Percentiles rank a stretch among this genome's conserved stretches.
These are phyloP conservation scores for Cladophialophora bantiana DNA, from an alignment of 2,329 filamentous ascomycete species.

Conservation along the genomic window DNA sequence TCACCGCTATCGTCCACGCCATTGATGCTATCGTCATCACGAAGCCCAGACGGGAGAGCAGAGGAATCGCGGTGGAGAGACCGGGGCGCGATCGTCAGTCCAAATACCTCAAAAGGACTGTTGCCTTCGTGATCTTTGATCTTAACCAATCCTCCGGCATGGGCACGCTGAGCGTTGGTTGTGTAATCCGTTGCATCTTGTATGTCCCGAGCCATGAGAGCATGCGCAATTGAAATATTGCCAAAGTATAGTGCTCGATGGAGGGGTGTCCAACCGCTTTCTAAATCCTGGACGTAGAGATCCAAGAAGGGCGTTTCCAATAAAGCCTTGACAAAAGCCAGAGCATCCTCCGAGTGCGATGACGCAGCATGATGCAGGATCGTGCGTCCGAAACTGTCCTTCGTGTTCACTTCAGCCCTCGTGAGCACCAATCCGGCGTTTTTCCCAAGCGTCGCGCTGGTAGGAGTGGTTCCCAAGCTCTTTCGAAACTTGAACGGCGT, in stretches of 20 bases:
- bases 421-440: slow-evolving; percentile 50
- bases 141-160: slow-evolving; percentile 79
- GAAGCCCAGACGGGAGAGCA: slow-evolving; percentile 41
- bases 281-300: slow-evolving; percentile 82
- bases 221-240: slow-evolving; percentile 83
- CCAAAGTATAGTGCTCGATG: slow-evolving; percentile 90
- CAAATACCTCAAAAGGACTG: slow-evolving; percentile 92
- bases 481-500: slow-evolving; percentile 41
- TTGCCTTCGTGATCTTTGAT: slow-evolving; percentile 95
- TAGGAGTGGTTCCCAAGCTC: slow-evolving; percentile 31
- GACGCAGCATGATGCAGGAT: slow-evolving; percentile 84
- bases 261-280: slow-evolving; percentile 95
- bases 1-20: slow-evolving; percentile 57
- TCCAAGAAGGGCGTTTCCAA: slow-evolving; percentile 84
- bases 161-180: slow-evolving; percentile 62
- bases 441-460: slow-evolving; percentile 22
- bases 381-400: slow-evolving; percentile 81
- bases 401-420: slow-evolving; percentile 79
- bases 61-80: slow-evolving; percentile 57
- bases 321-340: slow-evolving; percentile 77
- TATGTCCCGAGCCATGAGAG: slow-evolving; percentile 79
- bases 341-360: slow-evolving; percentile 71
- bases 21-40: slow-evolving; percentile 42
- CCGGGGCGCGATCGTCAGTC: slow-evolving; percentile 82
- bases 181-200: slow-evolving; percentile 69